Conservation (phyloP, 2,329 filamentous ascomycete genomes). For the Pseudogymnoascus sp. region DNA sequence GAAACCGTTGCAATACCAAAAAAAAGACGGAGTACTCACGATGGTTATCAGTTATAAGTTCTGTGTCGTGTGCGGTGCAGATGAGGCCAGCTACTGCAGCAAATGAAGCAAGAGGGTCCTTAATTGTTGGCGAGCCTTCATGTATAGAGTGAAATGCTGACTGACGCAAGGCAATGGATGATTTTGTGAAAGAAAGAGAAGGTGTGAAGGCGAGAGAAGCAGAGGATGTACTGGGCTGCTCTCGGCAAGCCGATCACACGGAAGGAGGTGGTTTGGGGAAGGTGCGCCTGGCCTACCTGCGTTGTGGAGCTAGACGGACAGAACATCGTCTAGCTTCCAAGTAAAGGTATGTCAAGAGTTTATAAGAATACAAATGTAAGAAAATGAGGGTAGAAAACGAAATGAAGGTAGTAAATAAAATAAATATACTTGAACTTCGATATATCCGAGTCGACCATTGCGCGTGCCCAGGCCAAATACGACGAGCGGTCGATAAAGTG, state of each 20-base stretch:
- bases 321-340: neutral
- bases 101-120: neutral
- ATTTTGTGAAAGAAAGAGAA: conserved; percentile 5
- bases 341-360: neutral
- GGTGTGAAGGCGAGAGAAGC: neutral
- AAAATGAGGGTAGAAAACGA: neutral
- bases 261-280: neutral
- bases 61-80: neutral
- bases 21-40: neutral
- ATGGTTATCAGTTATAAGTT: neutral
- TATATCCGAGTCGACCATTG: neutral
- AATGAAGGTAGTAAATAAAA: neutral
- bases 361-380: neutral
- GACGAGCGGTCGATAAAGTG: neutral
- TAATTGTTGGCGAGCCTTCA: conserved; percentile 1
- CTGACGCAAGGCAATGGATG: conserved; percentile 1
- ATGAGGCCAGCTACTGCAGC: conserved; percentile 1
- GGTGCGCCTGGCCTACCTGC: neutral
- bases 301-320: neutral
- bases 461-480: neutral
- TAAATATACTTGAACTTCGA: neutral
- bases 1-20: neutral
- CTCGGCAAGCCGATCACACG: neutral
- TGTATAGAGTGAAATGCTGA: neutral
- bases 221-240: neutral